phyloP scores from a whole-genome alignment of 345 rosid species.

The Geranium rotundifolium region DNA sequence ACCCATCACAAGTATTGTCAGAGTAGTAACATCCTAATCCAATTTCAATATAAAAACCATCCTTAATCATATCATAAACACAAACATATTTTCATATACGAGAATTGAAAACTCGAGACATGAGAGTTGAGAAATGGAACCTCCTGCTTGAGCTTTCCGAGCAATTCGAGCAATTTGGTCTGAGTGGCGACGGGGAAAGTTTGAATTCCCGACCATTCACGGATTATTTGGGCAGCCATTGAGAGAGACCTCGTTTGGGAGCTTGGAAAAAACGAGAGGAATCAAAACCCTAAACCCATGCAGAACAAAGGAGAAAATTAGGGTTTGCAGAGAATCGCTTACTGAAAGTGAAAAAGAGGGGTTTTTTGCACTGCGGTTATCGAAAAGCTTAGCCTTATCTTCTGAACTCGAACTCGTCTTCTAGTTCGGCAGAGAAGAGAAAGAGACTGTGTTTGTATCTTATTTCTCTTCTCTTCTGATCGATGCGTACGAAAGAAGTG shows the following conservation, averaged over 20 bases:
- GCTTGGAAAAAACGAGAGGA: neutral
- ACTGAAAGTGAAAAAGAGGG: neutral
- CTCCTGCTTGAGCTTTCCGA: constrained; percentile 67
- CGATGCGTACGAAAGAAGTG: neutral
- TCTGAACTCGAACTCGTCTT: neutral
- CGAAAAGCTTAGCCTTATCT: neutral
- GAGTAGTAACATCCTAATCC: constrained; percentile 44
- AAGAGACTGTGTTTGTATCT: neutral
- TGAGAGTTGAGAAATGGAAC: constrained; percentile 17
- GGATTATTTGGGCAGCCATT: constrained; percentile 36
- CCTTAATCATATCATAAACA: neutral
- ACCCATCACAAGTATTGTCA: constrained; percentile 79
- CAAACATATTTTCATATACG: neutral
- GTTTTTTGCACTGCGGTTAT: neutral
- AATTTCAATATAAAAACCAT: neutral
- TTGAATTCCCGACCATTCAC: constrained; percentile 75
- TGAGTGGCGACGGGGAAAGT: constrained; percentile 77
- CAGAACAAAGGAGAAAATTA: too few relatives aligned
- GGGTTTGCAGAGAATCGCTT: neutral
- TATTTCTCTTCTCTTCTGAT: neutral
- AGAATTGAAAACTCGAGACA: neutral
- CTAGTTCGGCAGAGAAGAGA: neutral
- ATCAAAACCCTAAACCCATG: neutral
- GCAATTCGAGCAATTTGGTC: constrained; percentile 52
- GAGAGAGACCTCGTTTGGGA: neutral